Percentiles rank a stretch among this genome's conserved stretches.
Conservation (phyloP, 2,329 filamentous ascomycete species). For the Claviceps paspali region DNA sequence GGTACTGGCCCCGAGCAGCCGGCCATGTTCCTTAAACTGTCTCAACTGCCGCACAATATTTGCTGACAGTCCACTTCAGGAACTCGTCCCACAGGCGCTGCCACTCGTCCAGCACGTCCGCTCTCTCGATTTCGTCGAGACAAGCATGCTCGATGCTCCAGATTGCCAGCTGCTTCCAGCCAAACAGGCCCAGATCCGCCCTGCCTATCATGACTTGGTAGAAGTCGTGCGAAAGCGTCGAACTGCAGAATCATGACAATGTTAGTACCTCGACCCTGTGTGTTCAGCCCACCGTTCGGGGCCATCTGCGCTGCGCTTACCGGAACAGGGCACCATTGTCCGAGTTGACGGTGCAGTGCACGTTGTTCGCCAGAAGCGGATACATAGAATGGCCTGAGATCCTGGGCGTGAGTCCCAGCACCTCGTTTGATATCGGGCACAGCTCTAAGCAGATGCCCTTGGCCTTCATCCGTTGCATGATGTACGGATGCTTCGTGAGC, state of each 20-base stretch:
- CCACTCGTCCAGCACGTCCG: conserved; percentile 28
- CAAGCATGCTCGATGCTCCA: conserved; percentile 51
- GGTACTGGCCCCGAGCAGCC: no score
- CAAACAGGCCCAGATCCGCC: conserved; percentile 48
- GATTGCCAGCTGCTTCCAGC: conserved; percentile 52
- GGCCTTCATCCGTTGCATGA: conserved; percentile 51
- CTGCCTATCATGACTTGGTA: conserved; percentile 62
- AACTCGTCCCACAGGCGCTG: conserved; percentile 42
- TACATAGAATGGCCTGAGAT: conserved; percentile 54
- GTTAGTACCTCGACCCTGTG: background rate
- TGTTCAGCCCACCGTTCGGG: background rate
- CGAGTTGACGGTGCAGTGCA: conserved; percentile 59
- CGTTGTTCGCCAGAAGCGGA: conserved; percentile 51
- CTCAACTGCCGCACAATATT: conserved; percentile 22
- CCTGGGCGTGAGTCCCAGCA: conserved; percentile 52
- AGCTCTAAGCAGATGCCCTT: conserved; percentile 56
- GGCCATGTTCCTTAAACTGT: no score
- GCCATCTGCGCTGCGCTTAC: conserved; percentile 22
- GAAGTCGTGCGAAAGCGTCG: conserved; percentile 59
- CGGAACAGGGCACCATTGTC: conserved; percentile 62
- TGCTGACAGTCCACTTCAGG: conserved; percentile 33
- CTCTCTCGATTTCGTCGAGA: conserved; percentile 27
- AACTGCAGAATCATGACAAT: conserved; percentile 26
- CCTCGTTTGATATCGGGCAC: conserved; percentile 65
- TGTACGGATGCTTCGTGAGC: conserved; percentile 46